A percentile compares a stretch with the other conserved stretches of the same genome.
These are phyloP conservation scores for Suhomyces xylopsoci DNA, from an alignment of 805 yeast genomes.

Conservation along the genomic window DNA sequence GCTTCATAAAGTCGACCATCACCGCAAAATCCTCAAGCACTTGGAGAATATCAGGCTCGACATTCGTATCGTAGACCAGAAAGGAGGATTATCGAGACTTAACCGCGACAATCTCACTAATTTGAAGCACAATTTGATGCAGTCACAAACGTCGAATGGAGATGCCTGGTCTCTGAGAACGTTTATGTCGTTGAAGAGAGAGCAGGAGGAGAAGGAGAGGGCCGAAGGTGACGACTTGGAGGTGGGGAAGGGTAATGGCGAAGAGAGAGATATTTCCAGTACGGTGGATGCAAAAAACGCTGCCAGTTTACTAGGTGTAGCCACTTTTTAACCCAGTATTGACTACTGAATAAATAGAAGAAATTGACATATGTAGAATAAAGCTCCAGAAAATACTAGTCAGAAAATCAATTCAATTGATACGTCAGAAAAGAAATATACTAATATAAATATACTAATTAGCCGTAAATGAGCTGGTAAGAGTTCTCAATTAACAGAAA, in stretches of 20 bases:
- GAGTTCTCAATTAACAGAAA: too few species aligned
- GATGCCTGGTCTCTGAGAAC: constrained; percentile 45
- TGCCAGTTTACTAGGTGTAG: constrained; percentile 73
- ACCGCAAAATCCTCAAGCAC: constrained; percentile 71
- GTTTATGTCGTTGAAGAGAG: constrained; percentile 32
- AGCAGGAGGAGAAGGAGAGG: constrained; percentile 22
- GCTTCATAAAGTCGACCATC: constrained; percentile 75
- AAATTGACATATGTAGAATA: too few species aligned
- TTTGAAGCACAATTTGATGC: constrained; percentile 40
- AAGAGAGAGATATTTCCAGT: constrained; percentile 11
- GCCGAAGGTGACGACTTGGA: constrained; percentile 13
- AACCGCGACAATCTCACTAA: constrained; percentile 66
- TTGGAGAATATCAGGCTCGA: constrained; percentile 71
- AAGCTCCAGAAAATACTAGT: too few species aligned
- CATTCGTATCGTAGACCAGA: constrained; percentile 68
- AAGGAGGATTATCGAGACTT: constrained; percentile 78
- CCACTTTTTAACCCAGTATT: constrained; percentile 49
- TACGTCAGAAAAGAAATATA: too few species aligned
- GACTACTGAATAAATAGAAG: background rate
- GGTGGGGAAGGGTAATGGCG: constrained; percentile 21
- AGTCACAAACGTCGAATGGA: constrained; percentile 40
- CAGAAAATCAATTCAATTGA: too few species aligned
- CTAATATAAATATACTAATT: too few species aligned
- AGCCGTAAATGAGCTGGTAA: too few species aligned
- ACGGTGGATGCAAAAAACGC: constrained; percentile 77